Percentiles rank a stretch among this genome's conserved stretches.
Evolutionary conservation across 805 yeast species (phyloP).

Genomic region (Metschnikowia lunata): DNA sequence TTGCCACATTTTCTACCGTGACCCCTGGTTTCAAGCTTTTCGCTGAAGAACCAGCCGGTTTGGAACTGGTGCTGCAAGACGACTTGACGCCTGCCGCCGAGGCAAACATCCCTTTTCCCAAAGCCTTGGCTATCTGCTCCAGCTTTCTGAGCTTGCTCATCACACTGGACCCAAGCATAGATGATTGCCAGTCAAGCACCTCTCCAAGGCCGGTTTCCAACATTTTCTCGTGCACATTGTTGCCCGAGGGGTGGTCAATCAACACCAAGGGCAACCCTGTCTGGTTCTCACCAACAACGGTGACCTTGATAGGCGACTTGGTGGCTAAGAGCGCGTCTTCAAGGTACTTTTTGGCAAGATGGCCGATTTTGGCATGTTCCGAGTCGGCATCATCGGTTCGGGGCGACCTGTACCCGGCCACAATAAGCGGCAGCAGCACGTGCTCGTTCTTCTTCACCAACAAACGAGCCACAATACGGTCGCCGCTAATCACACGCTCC

Average conservation of each 20-base stretch:
- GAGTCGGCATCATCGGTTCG: slow-evolving; percentile 48
- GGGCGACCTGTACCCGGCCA: slow-evolving; percentile 75
- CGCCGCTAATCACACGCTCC: slow-evolving; percentile 76
- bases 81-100: slow-evolving; percentile 38
- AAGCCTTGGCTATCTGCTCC: slow-evolving; percentile 58
- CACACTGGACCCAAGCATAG: slow-evolving; percentile 56
- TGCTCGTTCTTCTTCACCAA: slow-evolving; percentile 48
- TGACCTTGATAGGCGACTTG: slow-evolving; percentile 46
- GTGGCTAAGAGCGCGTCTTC: slow-evolving; percentile 61
- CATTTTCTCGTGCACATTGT: slow-evolving; percentile 61
- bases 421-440: slow-evolving; percentile 51
- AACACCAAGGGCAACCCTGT: slow-evolving; percentile 58
- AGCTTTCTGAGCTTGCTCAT: slow-evolving; percentile 62
- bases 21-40: slow-evolving; percentile 41
- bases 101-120: slow-evolving; percentile 50
- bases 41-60: slow-evolving; percentile 7
- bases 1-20: slow-evolving; percentile 45
- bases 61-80: slow-evolving; percentile 7
- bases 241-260: slow-evolving; percentile 69
- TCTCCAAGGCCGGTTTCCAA: slow-evolving; percentile 69
- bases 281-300: slow-evolving; percentile 56
- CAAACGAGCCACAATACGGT: slow-evolving; percentile 62
- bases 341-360: slow-evolving; percentile 60
- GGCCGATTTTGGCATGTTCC: slow-evolving; percentile 43
- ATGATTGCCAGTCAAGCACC: slow-evolving; percentile 77